These are phyloP conservation scores for Paspalum notatum DNA, from an alignment of 176 grass and related monocot species.

Conservation along the genomic window DNA sequence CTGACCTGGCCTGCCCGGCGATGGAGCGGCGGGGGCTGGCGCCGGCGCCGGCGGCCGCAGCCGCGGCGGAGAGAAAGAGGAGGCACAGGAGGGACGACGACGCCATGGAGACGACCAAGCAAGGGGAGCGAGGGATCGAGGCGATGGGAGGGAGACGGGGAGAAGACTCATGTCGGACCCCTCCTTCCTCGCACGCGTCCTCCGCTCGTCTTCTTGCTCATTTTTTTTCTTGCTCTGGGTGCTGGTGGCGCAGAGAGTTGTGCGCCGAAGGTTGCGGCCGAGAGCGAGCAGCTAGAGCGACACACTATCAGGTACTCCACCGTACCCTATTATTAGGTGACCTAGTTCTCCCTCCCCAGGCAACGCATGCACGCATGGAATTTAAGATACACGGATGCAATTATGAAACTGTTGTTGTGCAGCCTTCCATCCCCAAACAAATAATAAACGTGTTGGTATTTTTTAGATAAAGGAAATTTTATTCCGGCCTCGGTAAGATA, in stretches of 20 bases:
- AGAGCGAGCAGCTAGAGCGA: neutral
- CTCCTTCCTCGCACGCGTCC: conserved; percentile 15
- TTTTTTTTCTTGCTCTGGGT: neutral
- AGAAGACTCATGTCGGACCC: conserved; percentile 40
- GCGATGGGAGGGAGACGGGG: conserved; percentile 26
- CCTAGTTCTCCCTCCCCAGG: no score
- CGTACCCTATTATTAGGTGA: conserved; percentile 3
- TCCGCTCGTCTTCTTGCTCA: conserved; percentile 20
- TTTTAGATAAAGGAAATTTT: no score
- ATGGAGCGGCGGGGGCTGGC: conserved; percentile 1
- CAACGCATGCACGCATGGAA: no score
- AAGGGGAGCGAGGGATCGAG: neutral
- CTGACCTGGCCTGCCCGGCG: neutral
- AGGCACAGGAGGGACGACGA: neutral
- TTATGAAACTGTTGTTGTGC: no score
- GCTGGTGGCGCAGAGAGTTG: conserved; percentile 26
- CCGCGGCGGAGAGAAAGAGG: neutral
- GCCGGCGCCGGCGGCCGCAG: neutral
- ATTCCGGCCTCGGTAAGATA: no score
- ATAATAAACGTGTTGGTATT: no score
- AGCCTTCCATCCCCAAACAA: no score
- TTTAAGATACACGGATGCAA: no score
- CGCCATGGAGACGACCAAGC: conserved; percentile 25
- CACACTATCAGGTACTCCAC: neutral
- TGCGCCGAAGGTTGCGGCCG: conserved; percentile 18